Percentiles rank a stretch among this genome's conserved stretches.
phyloP scores from a whole-genome alignment of 129 eudicot genomes.

The Smallanthus sonchifolius region DNA sequence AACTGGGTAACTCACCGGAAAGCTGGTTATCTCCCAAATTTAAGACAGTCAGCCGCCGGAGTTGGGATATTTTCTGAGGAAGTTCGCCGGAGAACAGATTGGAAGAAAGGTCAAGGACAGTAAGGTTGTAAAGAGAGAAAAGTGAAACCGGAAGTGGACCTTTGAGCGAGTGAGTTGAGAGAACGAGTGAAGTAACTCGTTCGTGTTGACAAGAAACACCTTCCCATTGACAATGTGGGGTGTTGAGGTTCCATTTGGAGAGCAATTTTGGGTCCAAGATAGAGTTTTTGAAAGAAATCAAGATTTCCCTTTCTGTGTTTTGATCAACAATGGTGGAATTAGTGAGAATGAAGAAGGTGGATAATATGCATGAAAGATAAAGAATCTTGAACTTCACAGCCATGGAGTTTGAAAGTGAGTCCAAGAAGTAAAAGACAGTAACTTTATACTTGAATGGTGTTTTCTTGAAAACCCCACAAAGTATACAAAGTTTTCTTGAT shows the following conservation, averaged over 20 bases:
- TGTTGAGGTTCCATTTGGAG: conserved; percentile 40
- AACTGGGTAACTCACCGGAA: conserved; percentile 53
- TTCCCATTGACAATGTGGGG: conserved; percentile 62
- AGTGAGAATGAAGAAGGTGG: conserved; percentile 4
- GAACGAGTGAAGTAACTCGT: conserved; percentile 54
- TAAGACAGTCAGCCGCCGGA: conserved; percentile 27
- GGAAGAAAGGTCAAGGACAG: conserved; percentile 50
- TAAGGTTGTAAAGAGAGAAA: conserved; percentile 42
- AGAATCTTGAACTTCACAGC: conserved; percentile 31
- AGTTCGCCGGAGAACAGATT: conserved; percentile 44
- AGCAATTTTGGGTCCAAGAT: conserved; percentile 45
- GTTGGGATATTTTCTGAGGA: conserved; percentile 33
- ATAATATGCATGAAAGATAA: conserved; percentile 13
- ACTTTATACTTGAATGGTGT: background rate
- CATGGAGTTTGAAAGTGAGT: conserved; percentile 19
- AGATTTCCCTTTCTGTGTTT: conserved; percentile 23
- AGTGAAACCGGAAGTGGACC: conserved; percentile 44
- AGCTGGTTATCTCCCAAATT: conserved; percentile 47
- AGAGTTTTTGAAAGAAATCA: conserved; percentile 54
- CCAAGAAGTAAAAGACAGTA: background rate
- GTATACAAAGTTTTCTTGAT: background rate
- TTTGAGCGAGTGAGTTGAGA: conserved; percentile 42
- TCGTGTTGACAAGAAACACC: conserved; percentile 50
- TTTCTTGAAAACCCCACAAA: background rate
- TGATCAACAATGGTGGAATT: conserved; percentile 21